Evolutionary conservation across 2,329 filamentous ascomycete genomes (phyloP).

Genomic region (Hymenoscyphus fructigenus): DNA sequence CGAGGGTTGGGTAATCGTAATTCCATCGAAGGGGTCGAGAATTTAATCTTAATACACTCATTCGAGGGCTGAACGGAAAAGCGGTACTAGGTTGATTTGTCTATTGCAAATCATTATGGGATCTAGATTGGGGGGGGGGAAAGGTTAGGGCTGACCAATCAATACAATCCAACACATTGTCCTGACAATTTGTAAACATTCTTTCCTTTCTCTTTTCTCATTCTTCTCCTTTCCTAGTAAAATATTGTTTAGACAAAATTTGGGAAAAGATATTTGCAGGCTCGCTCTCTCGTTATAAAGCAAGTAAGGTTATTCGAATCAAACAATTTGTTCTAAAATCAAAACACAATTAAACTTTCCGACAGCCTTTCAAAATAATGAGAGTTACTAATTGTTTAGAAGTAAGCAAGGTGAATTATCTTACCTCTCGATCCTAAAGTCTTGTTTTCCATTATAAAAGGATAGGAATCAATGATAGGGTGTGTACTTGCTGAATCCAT

Average conservation of each 20-base stretch:
- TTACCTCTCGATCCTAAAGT: too few relatives aligned
- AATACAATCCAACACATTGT: not conserved
- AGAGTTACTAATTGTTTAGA: too few relatives aligned
- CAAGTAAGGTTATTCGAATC: too few relatives aligned
- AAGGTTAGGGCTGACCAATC: not conserved
- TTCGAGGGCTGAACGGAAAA: not conserved
- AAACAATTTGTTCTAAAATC: too few relatives aligned
- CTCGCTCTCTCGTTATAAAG: too few relatives aligned
- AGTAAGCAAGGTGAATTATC: too few relatives aligned
- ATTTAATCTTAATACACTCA: constrained; percentile 5
- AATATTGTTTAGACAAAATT: not conserved
- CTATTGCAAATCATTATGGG: not conserved
- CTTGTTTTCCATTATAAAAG: too few relatives aligned
- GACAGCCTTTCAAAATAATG: too few relatives aligned
- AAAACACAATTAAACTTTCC: too few relatives aligned
- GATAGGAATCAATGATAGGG: too few relatives aligned
- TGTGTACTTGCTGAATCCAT: too few relatives aligned
- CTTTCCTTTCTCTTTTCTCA: not conserved
- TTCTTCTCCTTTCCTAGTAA: not conserved
- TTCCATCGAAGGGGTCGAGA: not conserved
- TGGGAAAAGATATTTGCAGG: too few relatives aligned
- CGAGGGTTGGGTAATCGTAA: not conserved
- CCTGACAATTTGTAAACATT: not conserved
- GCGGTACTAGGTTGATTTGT: not conserved
- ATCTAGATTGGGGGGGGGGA: not conserved